Evolutionary conservation across 805 yeast genomes (phyloP).

Genomic region (Metschnikowia lachancei): DNA sequence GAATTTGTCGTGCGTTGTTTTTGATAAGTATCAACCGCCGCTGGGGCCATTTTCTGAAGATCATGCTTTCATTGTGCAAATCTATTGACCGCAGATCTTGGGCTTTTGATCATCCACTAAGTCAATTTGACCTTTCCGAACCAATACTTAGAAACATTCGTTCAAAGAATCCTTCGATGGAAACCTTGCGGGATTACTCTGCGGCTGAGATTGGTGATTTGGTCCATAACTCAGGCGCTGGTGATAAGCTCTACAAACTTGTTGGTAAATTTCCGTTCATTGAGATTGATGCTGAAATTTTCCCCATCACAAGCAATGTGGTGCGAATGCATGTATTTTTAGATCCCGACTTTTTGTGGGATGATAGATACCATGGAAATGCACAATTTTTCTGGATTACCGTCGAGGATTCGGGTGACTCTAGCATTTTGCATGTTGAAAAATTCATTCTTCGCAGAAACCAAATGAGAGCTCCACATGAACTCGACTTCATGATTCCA

Average conservation of each 20-base stretch:
- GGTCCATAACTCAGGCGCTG: constrained; percentile 79
- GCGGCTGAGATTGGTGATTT: constrained; percentile 81
- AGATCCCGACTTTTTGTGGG: constrained; percentile 84
- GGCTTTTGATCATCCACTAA: constrained; percentile 87
- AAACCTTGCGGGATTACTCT: constrained; percentile 67
- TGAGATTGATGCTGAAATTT: constrained; percentile 72
- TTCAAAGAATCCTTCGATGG: constrained; percentile 65
- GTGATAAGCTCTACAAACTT: constrained; percentile 55
- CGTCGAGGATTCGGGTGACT: constrained; percentile 79
- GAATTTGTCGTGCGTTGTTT: constrained; percentile 90
- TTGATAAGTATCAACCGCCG: constrained; percentile 81
- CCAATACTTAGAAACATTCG: constrained; percentile 61
- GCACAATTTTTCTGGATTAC: constrained; percentile 89
- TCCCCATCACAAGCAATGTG: constrained; percentile 85
- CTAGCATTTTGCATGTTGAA: constrained; percentile 76
- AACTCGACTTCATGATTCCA: constrained; percentile 90
- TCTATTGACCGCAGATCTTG: constrained; percentile 81
- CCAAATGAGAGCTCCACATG: constrained; percentile 55
- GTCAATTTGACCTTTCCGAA: constrained; percentile 79
- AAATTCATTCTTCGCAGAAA: constrained; percentile 65
- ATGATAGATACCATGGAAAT: constrained; percentile 71
- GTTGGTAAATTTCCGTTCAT: constrained; percentile 74
- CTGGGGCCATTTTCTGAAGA: constrained; percentile 82
- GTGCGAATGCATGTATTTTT: constrained; percentile 73
- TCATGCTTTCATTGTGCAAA: constrained; percentile 78